Conservation (phyloP, 2,329 filamentous ascomycete genomes). For the Cercospora sp. region DNA sequence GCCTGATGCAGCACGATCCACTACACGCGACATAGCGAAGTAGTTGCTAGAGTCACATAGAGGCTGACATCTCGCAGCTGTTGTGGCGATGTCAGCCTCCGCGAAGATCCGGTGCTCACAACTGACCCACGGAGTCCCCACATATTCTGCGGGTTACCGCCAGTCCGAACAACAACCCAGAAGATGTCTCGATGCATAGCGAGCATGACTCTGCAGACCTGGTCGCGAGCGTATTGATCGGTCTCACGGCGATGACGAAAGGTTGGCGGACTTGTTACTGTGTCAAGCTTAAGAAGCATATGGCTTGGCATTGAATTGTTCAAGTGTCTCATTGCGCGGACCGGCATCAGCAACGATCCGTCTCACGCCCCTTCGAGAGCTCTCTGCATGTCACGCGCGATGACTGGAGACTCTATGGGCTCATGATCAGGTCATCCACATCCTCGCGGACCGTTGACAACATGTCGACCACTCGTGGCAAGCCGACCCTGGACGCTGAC, state of each 20-base stretch:
- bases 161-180: background rate
- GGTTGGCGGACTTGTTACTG: slow-evolving; percentile 1
- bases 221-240: background rate
- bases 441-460: background rate
- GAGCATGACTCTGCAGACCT: background rate
- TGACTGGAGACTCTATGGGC: background rate
- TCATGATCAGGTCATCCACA: background rate
- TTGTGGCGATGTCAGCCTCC: slow-evolving; percentile 11
- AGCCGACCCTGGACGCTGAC: slow-evolving; percentile 2
- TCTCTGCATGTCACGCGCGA: slow-evolving; percentile 7
- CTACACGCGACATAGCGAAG: background rate
- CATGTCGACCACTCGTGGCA: slow-evolving; percentile 1
- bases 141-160: slow-evolving; percentile 1
- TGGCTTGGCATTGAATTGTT: slow-evolving; percentile 7
- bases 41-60: background rate
- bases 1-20: background rate
- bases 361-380: slow-evolving; percentile 8
- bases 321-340: background rate
- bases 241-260: background rate
- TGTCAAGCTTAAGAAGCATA: slow-evolving; percentile 4
- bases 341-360: slow-evolving; percentile 10
- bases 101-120: slow-evolving; percentile 8
- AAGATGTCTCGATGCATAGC: background rate
- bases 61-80: slow-evolving; percentile 11
- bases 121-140: background rate